phyloP scores from a whole-genome alignment of 345 rosid genomes.

The Salix suchowensis region DNA sequence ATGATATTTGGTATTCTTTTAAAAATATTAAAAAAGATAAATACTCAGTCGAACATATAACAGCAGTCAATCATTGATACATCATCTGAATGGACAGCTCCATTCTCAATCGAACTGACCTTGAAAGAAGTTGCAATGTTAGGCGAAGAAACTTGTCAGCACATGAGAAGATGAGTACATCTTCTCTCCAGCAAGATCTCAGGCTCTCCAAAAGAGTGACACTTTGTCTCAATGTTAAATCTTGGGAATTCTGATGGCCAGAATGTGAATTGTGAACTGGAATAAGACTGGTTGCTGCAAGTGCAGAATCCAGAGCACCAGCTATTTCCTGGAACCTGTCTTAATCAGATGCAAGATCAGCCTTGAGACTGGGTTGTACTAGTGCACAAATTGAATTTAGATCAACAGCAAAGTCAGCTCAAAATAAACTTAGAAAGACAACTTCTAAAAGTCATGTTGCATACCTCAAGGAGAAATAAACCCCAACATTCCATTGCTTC shows the following conservation, averaged over 20 bases:
- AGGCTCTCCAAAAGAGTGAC: slow-evolving; percentile 72
- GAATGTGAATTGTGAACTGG: slow-evolving; percentile 50
- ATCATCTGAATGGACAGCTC: slow-evolving; percentile 1
- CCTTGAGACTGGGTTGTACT: not conserved
- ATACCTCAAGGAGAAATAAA: slow-evolving; percentile 93
- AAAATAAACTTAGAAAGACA: not conserved
- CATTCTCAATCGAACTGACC: slow-evolving; percentile 41
- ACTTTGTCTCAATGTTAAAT: slow-evolving; percentile 70
- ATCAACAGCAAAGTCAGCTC: not conserved
- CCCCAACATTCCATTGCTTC: slow-evolving; percentile 97
- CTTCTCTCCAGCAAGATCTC: slow-evolving; percentile 91
- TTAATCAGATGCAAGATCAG: slow-evolving; percentile 15
- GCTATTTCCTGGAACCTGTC: slow-evolving; percentile 98
- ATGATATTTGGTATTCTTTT: not conserved
- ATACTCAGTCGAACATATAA: not conserved
- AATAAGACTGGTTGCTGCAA: slow-evolving; percentile 54
- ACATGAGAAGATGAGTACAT: slow-evolving; percentile 79
- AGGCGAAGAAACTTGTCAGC: slow-evolving; percentile 97
- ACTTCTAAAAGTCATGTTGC: slow-evolving; percentile 8
- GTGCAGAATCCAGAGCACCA: slow-evolving; percentile 81
- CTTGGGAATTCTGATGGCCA: slow-evolving; percentile 35
- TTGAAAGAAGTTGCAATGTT: slow-evolving; percentile 85
- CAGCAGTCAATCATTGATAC: not conserved
- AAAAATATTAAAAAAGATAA: not conserved
- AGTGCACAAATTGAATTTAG: not conserved